Evolutionary conservation across 208 protist species (phyloP), one percentile per base, ranked within the genome.

Genomic region (Sergeia podlipaevii): DNA sequence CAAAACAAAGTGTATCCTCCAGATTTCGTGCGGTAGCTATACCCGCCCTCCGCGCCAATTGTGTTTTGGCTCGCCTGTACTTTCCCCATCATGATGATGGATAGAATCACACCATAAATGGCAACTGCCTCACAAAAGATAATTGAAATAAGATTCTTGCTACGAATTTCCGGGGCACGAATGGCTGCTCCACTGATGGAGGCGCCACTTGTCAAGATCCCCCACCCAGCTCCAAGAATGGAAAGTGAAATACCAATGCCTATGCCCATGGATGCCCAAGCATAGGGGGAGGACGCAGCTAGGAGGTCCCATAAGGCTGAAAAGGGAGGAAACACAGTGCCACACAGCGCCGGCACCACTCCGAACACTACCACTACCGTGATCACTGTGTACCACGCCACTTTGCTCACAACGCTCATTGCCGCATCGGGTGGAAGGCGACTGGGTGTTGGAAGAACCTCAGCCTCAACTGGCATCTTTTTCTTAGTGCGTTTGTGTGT

Each of bases 101-200:
- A 93, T 23, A 99, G 85, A 69, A 99, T 99, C 56, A 99, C 97
- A 42, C 98, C 98, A 79, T 99, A 99, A 56, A 99, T 99, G 38
- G 97, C 97, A 0, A 99, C 96, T 33, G 98, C 98, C 74, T 99
- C 98, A 78, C 98, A 99, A 74, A 99, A 99, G 74, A 99, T 98
- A 65, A 99, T 97, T 24, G 85, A 97, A 45, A 96, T 96, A 5
- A 97, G 71, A 55, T 97, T 97, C 64, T 97, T 97, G 60, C 85
- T 96, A 24, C 89, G 75, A 57, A 96, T 96, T 38, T 93, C 72
- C 15, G 89, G 89, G 0, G 85, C 74, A 33, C 85, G 83, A 59
- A 94, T 93, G 11, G 86, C 85, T 0, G 86, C 87, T 41, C 89
- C 89, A 57, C 80, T 90, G 58, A 96, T 84, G 5, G 85, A 91